Evolutionary conservation across 257 asterid species (phyloP).

Genomic region (Solanum bukasovii): DNA sequence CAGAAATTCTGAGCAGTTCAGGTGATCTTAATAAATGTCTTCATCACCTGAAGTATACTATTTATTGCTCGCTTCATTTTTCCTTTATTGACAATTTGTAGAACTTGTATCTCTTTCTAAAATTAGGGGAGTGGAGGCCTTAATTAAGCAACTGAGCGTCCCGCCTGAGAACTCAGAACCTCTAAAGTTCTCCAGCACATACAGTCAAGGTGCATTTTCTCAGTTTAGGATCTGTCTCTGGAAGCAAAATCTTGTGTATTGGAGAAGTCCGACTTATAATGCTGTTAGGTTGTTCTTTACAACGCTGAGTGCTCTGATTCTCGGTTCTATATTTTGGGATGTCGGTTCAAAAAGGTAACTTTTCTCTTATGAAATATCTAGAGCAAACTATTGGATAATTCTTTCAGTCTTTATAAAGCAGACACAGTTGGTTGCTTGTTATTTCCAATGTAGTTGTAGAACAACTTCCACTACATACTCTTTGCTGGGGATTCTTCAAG

Average conservation of each 20-base stretch:
- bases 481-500: not conserved
- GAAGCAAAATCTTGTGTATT: constrained; percentile 73
- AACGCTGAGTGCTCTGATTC: constrained; percentile 52
- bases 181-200: constrained; percentile 41
- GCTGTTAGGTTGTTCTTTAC: constrained; percentile 75
- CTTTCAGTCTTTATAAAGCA: not conserved
- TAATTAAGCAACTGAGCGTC: constrained; percentile 39
- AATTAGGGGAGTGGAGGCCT: constrained; percentile 64
- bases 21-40: constrained; percentile 23
- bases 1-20: constrained; percentile 45
- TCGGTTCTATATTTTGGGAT: constrained; percentile 78
- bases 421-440: not conserved
- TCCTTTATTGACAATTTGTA: not conserved
- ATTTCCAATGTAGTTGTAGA: not conserved
- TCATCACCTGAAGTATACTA: not conserved
- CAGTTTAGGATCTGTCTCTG: constrained; percentile 60
- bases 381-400: not conserved
- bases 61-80: not conserved
- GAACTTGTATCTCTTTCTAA: not conserved
- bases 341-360: constrained; percentile 66
- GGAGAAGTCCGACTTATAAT: constrained; percentile 81
- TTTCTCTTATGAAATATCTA: not conserved
- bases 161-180: constrained; percentile 59
- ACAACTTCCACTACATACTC: not conserved
- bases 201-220: constrained; percentile 37